phyloP scores from a whole-genome alignment of 805 yeast genomes.

The Pichia nanzhaoensis region DNA sequence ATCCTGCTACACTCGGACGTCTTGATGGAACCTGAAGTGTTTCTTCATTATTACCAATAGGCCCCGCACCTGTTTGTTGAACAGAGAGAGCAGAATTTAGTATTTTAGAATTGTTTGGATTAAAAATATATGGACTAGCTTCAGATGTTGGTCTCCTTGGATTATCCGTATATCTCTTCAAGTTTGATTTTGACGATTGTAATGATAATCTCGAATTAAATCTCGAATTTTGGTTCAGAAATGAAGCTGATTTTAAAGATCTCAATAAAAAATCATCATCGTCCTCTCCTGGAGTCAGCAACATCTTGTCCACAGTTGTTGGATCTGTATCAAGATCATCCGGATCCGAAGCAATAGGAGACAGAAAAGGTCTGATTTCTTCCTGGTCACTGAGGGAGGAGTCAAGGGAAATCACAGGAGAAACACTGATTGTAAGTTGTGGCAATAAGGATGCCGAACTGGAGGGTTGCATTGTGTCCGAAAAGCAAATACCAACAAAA shows the following conservation, averaged over 20 bases:
- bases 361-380: constrained; percentile 5
- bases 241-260: constrained; percentile 7
- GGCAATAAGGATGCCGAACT: background rate
- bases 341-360: constrained; percentile 9
- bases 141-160: background rate
- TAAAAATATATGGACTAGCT: constrained; percentile 2
- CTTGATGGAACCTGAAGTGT: background rate
- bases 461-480: background rate
- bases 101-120: constrained; percentile 3
- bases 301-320: background rate
- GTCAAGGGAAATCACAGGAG: background rate
- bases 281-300: constrained; percentile 7
- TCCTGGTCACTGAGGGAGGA: constrained; percentile 1
- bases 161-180: constrained; percentile 5
- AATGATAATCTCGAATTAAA: constrained; percentile 3
- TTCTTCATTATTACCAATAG: background rate
- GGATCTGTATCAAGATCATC: constrained; percentile 1
- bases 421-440: background rate
- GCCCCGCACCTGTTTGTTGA: background rate
- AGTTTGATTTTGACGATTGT: constrained; percentile 1
- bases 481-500: too few species aligned
- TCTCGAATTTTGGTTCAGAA: constrained; percentile 1
- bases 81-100: background rate
- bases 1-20: constrained; percentile 19
- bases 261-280: constrained; percentile 7